These are phyloP conservation scores for Chalciporus pseudorubinellus DNA, from an alignment of 768 basidiomycete genomes.

Conservation along the genomic window DNA sequence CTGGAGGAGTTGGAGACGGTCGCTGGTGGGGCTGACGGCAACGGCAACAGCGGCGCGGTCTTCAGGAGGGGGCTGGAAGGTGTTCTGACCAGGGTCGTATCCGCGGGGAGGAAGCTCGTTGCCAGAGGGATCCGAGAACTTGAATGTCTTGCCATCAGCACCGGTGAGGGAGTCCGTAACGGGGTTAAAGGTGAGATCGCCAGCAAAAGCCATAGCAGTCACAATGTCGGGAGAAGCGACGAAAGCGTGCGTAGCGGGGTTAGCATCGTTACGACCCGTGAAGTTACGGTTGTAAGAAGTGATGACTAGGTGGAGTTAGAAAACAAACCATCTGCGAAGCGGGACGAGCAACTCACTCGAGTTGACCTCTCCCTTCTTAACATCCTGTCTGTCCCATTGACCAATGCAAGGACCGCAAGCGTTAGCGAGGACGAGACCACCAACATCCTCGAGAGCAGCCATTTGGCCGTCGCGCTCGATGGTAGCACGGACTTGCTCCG, in stretches of 20 bases:
- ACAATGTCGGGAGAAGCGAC: constrained; percentile 94
- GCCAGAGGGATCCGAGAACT: constrained; percentile 90
- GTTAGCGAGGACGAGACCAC: constrained; percentile 94
- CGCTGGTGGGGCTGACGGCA: constrained; percentile 78
- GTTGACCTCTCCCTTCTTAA: constrained; percentile 95
- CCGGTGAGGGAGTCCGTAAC: constrained; percentile 86
- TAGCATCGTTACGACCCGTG: constrained; percentile 99
- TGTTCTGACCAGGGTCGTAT: constrained; percentile 95
- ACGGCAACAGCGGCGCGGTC: constrained; percentile 85
- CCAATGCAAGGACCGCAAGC: constrained; percentile 99
- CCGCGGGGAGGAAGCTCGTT: constrained; percentile 92
- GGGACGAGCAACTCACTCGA: constrained; percentile 63
- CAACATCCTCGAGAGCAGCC: constrained; percentile 78
- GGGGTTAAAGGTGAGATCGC: constrained; percentile 95
- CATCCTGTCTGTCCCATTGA: constrained; percentile 97
- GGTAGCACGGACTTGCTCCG: constrained; percentile 97
- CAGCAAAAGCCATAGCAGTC: constrained; percentile 95
- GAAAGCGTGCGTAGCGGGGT: constrained; percentile 97
- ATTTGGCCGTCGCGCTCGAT: constrained; percentile 97
- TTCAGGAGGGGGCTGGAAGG: constrained; percentile 90
- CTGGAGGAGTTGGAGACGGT: constrained; percentile 86
- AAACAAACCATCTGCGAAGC: neutral
- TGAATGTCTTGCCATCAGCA: constrained; percentile 93
- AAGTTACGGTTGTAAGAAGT: constrained; percentile 99
- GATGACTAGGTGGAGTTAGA: constrained; percentile 59